Evolutionary conservation across 2,329 filamentous ascomycete species (phyloP).

Genomic region (Aspergillus pseudonomiae): DNA sequence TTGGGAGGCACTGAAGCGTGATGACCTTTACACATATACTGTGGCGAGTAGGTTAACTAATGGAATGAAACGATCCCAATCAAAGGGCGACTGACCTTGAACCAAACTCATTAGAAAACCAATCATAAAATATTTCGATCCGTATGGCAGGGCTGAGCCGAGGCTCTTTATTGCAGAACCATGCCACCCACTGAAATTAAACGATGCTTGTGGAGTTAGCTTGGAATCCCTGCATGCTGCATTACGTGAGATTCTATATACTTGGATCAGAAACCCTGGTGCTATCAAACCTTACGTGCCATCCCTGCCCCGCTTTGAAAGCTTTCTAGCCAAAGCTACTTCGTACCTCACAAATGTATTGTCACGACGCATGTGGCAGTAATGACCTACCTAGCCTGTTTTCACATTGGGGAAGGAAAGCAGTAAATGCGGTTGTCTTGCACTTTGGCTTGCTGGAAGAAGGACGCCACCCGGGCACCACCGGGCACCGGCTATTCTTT

Average conservation of each 20-base stretch:
- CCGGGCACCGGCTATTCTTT: not conserved
- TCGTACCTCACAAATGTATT: too few species aligned
- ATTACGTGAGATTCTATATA: not conserved
- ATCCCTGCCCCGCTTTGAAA: too few species aligned
- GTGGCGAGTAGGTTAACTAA: not conserved
- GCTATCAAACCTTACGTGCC: too few species aligned
- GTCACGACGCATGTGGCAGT: too few species aligned
- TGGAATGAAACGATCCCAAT: not conserved
- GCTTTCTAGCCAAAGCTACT: too few species aligned
- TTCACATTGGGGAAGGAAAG: not conserved
- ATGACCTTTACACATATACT: not conserved
- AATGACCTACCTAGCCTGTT: not conserved
- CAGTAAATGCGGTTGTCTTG: not conserved
- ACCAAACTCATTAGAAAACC: not conserved
- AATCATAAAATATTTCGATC: not conserved
- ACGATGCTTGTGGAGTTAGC: too few species aligned
- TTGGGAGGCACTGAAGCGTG: not conserved
- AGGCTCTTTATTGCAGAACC: not conserved
- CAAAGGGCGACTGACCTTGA: not conserved
- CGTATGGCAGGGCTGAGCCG: not conserved
- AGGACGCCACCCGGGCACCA: too few species aligned
- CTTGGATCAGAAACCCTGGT: not conserved
- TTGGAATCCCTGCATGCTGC: not conserved
- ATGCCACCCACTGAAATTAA: too few species aligned
- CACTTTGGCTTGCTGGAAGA: not conserved